Conservation (phyloP, 2,329 filamentous ascomycete genomes). For the Albophoma yamanashiensis region DNA sequence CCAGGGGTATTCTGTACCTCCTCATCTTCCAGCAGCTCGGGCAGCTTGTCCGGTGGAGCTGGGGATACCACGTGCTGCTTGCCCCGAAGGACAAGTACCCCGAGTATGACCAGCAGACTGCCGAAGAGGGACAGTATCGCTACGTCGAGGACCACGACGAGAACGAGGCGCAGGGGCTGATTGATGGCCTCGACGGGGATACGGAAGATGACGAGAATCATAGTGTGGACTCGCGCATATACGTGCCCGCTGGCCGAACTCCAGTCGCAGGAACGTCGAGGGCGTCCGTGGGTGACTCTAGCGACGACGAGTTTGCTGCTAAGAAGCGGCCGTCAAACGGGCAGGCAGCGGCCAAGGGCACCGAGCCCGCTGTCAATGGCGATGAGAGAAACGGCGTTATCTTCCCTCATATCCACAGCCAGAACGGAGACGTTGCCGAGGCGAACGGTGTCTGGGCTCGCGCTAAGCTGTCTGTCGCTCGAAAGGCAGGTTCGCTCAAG, state of each 20-base stretch:
- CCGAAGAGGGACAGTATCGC: constrained; percentile 49
- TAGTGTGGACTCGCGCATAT: constrained; percentile 34
- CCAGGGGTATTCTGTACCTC: constrained; percentile 87
- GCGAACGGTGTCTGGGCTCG: constrained; percentile 26
- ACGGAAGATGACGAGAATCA: constrained; percentile 25
- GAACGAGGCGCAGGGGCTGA: constrained; percentile 33
- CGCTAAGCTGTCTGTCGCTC: constrained; percentile 20
- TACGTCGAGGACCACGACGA: constrained; percentile 32
- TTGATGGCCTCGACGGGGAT: constrained; percentile 24
- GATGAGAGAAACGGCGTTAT: constrained; percentile 45
- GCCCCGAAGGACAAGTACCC: constrained; percentile 68
- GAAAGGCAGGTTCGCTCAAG: constrained; percentile 13
- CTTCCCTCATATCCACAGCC: constrained; percentile 45
- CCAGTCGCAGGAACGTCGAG: constrained; percentile 39
- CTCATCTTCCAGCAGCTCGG: constrained; percentile 97
- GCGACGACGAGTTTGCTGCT: constrained; percentile 29
- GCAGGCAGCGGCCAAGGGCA: constrained; percentile 12
- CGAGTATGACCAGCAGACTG: constrained; percentile 45
- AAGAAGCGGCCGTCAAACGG: constrained; percentile 19
- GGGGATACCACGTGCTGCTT: constrained; percentile 93
- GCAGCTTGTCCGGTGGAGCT: constrained; percentile 92
- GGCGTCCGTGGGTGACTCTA: constrained; percentile 37
- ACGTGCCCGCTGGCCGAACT: constrained; percentile 45
- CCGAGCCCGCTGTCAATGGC: constrained; percentile 18
- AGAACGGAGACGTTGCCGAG: constrained; percentile 24